Conservation (phyloP, 108 stramenopile genomes). For the Cyclotella sp. region DNA sequence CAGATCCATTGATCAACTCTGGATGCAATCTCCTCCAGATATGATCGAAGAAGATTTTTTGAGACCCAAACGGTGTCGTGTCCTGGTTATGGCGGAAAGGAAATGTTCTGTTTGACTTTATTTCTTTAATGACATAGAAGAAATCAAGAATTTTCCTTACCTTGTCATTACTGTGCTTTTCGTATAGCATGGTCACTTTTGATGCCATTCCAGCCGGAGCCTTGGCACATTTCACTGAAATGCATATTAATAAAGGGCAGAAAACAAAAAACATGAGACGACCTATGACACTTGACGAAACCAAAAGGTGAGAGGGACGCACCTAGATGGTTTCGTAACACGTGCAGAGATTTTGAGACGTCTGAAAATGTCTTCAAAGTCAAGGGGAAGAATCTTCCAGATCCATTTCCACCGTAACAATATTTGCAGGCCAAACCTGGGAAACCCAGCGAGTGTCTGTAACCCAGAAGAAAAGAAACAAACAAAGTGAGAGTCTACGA, state of each 20-base stretch:
- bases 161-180: constrained; percentile 74
- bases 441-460: constrained; percentile 33
- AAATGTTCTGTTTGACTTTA: not conserved
- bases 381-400: constrained; percentile 52
- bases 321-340: constrained; percentile 44
- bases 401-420: constrained; percentile 49
- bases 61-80: constrained; percentile 49
- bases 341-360: constrained; percentile 49
- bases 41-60: constrained; percentile 53
- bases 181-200: constrained; percentile 58
- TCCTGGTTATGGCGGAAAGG: not conserved
- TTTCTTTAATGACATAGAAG: not conserved
- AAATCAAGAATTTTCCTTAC: constrained; percentile 14
- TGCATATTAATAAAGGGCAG: not conserved
- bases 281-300: not conserved
- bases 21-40: constrained; percentile 54
- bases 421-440: constrained; percentile 52
- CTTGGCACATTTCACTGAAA: constrained; percentile 54
- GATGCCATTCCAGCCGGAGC: constrained; percentile 71
- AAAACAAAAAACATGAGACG: too few relatives aligned
- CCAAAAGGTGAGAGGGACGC: not conserved
- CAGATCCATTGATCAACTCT: constrained; percentile 25
- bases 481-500: not conserved
- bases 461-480: not conserved
- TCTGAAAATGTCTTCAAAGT: constrained; percentile 55